Conservation (phyloP, 192 early-diverging fungal species). For the Phycomyces blakesleeanus region DNA sequence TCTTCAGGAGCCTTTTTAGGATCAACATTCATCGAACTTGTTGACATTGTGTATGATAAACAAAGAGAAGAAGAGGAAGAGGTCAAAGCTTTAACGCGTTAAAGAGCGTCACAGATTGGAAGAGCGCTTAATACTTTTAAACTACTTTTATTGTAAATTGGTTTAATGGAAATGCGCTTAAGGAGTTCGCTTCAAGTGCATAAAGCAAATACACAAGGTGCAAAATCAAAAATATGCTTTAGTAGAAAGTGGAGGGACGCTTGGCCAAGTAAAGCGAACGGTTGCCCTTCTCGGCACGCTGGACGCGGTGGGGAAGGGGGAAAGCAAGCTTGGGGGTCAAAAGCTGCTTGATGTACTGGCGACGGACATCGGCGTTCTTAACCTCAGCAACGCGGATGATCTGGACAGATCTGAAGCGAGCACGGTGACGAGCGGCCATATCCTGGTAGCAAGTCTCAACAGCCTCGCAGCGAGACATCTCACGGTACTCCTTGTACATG, state of each 20-base stretch:
- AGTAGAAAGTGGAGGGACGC: constrained; percentile 92
- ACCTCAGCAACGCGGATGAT: constrained; percentile 97
- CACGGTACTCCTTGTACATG: constrained; percentile 99
- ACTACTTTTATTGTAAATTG: too few species aligned
- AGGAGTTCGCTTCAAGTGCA: too few species aligned
- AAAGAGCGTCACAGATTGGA: too few species aligned
- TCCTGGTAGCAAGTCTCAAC: constrained; percentile 85
- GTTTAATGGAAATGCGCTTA: too few species aligned
- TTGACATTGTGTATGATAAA: background rate
- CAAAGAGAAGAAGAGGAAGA: background rate
- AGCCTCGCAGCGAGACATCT: constrained; percentile 78
- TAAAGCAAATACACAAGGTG: too few species aligned
- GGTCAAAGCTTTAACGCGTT: too few species aligned
- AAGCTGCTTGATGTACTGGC: constrained; percentile 98
- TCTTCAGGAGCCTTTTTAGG: background rate
- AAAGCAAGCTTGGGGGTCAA: constrained; percentile 87
- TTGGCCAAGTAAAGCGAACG: constrained; percentile 83
- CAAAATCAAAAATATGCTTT: constrained; percentile 33
- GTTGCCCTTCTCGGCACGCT: constrained; percentile 79
- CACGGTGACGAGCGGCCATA: constrained; percentile 98
- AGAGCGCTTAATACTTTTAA: too few species aligned
- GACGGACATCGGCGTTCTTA: constrained; percentile 84
- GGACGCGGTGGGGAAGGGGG: constrained; percentile 97
- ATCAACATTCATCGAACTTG: background rate
- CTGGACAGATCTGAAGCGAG: constrained; percentile 96